phyloP scores from a whole-genome alignment of 768 basidiomycete species.

The Boletus subcaerulescens region DNA sequence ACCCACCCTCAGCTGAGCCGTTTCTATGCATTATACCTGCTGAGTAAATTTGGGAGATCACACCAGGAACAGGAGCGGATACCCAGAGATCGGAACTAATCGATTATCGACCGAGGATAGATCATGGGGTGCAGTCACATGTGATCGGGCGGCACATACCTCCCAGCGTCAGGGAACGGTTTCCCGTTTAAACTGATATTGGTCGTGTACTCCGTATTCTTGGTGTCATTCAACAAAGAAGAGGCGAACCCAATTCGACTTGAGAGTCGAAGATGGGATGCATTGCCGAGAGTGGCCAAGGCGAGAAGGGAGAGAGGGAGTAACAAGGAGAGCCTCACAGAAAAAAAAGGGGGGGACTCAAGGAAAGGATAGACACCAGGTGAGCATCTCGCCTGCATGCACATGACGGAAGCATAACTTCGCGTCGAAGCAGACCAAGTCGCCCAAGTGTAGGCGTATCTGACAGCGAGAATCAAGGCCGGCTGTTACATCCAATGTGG shows the following conservation, averaged over 20 bases:
- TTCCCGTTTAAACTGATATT: conserved; percentile 40
- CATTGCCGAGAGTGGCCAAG: conserved; percentile 1
- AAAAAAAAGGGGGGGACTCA: no score
- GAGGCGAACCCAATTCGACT: conserved; percentile 2
- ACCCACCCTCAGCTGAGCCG: conserved; percentile 48
- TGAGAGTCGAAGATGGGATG: conserved; percentile 13
- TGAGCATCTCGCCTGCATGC: no score
- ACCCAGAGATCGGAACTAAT: conserved; percentile 66
- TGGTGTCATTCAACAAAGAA: conserved; percentile 22
- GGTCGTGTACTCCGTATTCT: conserved; percentile 36
- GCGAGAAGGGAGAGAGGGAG: conserved; percentile 13
- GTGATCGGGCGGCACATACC: conserved; percentile 28
- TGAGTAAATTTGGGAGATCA: conserved; percentile 37
- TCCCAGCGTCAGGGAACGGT: conserved; percentile 42
- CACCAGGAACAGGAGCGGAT: conserved; percentile 40
- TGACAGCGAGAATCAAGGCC: no score
- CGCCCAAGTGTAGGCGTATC: no score
- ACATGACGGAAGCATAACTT: no score
- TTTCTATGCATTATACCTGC: conserved; percentile 51
- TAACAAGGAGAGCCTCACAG: conserved; percentile 5
- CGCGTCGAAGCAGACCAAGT: no score
- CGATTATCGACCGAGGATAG: background rate
- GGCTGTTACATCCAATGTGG: no score
- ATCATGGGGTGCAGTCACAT: background rate
- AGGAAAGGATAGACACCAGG: no score